Evolutionary conservation across 768 basidiomycete species (phyloP).

Genomic region (Russula brevipes): DNA sequence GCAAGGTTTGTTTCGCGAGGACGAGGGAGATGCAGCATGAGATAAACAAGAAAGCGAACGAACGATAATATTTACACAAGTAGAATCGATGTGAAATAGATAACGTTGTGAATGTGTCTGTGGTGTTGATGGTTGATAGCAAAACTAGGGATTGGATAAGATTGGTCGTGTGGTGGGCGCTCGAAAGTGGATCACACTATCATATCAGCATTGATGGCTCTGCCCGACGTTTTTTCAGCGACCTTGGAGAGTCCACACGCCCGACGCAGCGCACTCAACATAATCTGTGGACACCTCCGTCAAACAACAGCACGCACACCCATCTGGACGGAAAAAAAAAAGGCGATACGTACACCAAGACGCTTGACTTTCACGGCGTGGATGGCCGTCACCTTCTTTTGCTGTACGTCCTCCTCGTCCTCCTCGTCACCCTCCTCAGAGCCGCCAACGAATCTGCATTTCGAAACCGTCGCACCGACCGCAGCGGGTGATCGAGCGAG

Average conservation of each 20-base stretch:
- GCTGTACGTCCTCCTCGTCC: background rate
- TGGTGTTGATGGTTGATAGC: background rate
- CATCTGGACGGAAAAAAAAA: background rate
- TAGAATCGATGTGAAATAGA: background rate
- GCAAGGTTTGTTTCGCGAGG: background rate
- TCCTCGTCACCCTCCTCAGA: background rate
- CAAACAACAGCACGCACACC: background rate
- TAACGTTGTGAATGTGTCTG: background rate
- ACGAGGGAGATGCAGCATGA: background rate
- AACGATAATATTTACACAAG: background rate
- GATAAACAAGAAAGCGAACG: background rate
- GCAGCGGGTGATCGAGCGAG: background rate
- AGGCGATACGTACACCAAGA: background rate
- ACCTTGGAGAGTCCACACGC: constrained; percentile 1
- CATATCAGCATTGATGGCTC: background rate
- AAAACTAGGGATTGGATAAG: background rate
- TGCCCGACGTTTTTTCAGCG: background rate
- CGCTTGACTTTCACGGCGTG: constrained; percentile 1
- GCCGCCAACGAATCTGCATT: too few species aligned
- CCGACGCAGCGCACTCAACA: constrained; percentile 10
- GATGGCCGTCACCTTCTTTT: background rate
- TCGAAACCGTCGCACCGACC: background rate
- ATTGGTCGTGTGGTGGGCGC: too few species aligned
- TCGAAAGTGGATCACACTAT: background rate
- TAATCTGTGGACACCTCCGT: background rate